Evolutionary conservation across 1,139 yeast genomes (phyloP).

Genomic region (Torulaspora globosa): DNA sequence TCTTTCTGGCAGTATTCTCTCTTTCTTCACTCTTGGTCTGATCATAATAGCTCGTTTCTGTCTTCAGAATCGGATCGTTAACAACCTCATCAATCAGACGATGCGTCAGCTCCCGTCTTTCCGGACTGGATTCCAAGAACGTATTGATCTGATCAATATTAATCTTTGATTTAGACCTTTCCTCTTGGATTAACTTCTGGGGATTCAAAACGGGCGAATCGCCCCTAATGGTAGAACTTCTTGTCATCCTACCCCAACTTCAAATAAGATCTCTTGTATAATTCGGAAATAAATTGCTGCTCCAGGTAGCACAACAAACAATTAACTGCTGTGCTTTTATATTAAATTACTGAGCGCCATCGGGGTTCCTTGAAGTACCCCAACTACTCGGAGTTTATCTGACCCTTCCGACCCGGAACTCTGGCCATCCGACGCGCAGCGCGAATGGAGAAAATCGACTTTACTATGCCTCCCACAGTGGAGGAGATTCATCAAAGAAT

Average conservation of each 20-base stretch:
- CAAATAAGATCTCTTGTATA: too few relatives aligned
- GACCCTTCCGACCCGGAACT: not conserved
- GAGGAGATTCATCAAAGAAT: not conserved
- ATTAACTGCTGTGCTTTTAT: not conserved
- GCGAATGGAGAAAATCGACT: not conserved
- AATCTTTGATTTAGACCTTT: constrained; percentile 47
- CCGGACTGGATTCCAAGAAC: constrained; percentile 54
- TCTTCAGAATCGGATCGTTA: constrained; percentile 53
- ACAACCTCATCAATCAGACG: constrained; percentile 45
- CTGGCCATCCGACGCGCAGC: not conserved
- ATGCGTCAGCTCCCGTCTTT: constrained; percentile 47
- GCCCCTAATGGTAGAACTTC: constrained; percentile 24
- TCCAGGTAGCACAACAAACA: not conserved
- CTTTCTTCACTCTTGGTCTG: constrained; percentile 48
- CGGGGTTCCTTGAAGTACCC: not conserved
- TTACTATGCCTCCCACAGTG: not conserved
- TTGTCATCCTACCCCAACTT: constrained; percentile 25
- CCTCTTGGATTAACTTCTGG: constrained; percentile 41
- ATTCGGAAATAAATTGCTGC: too few relatives aligned
- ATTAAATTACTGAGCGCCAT: not conserved
- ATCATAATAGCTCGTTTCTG: constrained; percentile 51
- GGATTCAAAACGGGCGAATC: constrained; percentile 29
- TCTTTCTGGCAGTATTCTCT: constrained; percentile 50
- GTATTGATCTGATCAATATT: constrained; percentile 48
- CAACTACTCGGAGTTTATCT: constrained; percentile 1